A percentile compares a stretch with the other conserved stretches of the same genome.
Evolutionary conservation across 2,329 filamentous ascomycete genomes (phyloP).

Genomic region (Juglanconis oblonga): DNA sequence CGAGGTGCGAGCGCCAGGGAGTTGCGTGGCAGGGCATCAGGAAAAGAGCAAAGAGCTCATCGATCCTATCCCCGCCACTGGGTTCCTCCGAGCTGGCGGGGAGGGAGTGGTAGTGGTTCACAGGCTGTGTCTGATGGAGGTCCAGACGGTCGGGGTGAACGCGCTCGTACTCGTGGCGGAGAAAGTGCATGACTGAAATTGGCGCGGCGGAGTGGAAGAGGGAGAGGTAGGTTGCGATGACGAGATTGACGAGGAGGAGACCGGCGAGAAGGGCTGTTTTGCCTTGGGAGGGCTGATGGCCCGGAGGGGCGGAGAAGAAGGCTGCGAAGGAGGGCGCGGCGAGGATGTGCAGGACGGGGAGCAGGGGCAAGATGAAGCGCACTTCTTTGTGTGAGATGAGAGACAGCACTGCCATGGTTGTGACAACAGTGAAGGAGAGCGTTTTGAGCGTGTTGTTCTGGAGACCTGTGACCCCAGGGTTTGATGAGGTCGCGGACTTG

Average conservation of each 20-base stretch:
- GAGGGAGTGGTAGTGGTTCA: constrained; percentile 21
- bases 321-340: constrained; percentile 63
- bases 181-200: constrained; percentile 68
- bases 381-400: constrained; percentile 93
- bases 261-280: constrained; percentile 55
- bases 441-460: constrained; percentile 46
- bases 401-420: constrained; percentile 65
- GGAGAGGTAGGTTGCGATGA: constrained; percentile 71
- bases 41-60: constrained; percentile 69
- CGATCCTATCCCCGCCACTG: constrained; percentile 22
- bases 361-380: constrained; percentile 90
- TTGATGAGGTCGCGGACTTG: constrained; percentile 37
- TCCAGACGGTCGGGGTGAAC: constrained; percentile 45
- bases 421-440: constrained; percentile 56
- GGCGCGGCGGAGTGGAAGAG: constrained; percentile 78
- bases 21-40: constrained; percentile 96
- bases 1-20: constrained; percentile 86
- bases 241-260: constrained; percentile 63
- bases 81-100: constrained; percentile 23
- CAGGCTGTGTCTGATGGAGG: constrained; percentile 21
- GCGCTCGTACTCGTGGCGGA: constrained; percentile 70
- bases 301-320: constrained; percentile 53
- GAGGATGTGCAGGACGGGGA: constrained; percentile 82
- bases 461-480: constrained; percentile 32
- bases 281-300: constrained; percentile 24